Evolutionary conservation across 495 filamentous ascomycete species (phyloP).

Genomic region (Aspergillus nidulans): DNA sequence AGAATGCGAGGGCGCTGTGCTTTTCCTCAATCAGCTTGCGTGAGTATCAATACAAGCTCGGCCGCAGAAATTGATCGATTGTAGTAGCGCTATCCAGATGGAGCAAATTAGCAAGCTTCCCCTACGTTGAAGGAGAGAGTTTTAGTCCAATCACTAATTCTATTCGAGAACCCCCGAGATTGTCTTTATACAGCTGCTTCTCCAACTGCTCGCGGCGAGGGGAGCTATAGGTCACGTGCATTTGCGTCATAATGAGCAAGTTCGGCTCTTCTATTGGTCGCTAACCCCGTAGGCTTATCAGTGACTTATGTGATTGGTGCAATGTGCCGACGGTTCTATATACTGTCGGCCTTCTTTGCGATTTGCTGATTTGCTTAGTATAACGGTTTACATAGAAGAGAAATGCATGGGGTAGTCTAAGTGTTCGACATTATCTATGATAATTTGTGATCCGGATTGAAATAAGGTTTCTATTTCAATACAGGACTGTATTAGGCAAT

Average conservation of each 20-base stretch:
- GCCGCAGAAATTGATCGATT: not conserved
- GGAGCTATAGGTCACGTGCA: not conserved
- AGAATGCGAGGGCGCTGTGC: not conserved
- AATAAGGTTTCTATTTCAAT: no score
- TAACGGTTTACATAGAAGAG: no score
- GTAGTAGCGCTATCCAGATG: slow-evolving; percentile 4
- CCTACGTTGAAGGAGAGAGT: not conserved
- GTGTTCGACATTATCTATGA: no score
- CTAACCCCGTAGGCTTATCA: not conserved
- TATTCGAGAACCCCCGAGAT: not conserved
- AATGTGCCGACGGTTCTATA: not conserved
- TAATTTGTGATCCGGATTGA: no score
- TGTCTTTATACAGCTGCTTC: not conserved
- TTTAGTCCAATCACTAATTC: not conserved
- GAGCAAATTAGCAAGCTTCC: not conserved
- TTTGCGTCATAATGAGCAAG: slow-evolving; percentile 4
- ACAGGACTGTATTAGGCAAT: no score
- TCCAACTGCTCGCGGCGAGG: not conserved
- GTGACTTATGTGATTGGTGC: not conserved
- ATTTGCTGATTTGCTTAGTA: not conserved
- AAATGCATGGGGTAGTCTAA: no score
- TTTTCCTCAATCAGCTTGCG: slow-evolving; percentile 3
- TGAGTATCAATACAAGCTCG: not conserved
- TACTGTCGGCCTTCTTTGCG: slow-evolving; percentile 5
- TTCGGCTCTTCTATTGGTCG: not conserved